A percentile compares a stretch with the other conserved stretches of the same genome.
Evolutionary conservation across 2,329 filamentous ascomycete species (phyloP).

Genomic region (Ophiostoma perfectum): DNA sequence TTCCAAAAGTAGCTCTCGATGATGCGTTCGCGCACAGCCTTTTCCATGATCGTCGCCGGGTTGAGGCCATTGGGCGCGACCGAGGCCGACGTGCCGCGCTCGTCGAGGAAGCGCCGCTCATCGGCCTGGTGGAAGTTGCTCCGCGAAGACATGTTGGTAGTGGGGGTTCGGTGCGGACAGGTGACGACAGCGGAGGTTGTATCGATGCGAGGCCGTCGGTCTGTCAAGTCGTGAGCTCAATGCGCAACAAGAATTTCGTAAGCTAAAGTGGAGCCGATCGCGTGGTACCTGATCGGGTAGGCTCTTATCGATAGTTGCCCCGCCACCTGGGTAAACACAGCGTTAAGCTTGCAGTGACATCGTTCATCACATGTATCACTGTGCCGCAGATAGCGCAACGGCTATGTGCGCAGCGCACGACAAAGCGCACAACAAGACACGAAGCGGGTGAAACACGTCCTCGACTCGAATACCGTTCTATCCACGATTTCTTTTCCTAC

Average conservation of each 20-base stretch:
- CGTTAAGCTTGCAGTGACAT: background rate
- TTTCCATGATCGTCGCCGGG: constrained; percentile 92
- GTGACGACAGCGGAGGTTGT: background rate
- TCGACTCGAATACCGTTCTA: background rate
- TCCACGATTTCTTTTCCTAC: background rate
- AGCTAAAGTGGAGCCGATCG: background rate
- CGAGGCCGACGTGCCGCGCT: constrained; percentile 71
- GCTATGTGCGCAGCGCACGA: background rate
- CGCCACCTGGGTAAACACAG: constrained; percentile 20
- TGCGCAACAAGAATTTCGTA: constrained; percentile 14
- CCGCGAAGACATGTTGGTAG: constrained; percentile 7
- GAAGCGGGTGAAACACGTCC: constrained; percentile 2
- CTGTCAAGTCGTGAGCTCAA: background rate
- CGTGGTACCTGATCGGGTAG: background rate
- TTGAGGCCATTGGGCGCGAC: constrained; percentile 84
- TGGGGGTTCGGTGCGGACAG: background rate
- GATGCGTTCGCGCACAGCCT: constrained; percentile 91
- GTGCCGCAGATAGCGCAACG: background rate
- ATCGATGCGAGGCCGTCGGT: no score
- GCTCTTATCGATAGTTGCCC: constrained; percentile 29
- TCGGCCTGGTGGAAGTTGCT: constrained; percentile 63
- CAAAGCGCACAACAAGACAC: constrained; percentile 2
- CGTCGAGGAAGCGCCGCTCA: constrained; percentile 77
- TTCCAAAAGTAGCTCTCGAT: constrained; percentile 97
- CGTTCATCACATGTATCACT: constrained; percentile 1